These are phyloP conservation scores for Termitomyces sp. DNA, from an alignment of 768 basidiomycete genomes.

Conservation along the genomic window DNA sequence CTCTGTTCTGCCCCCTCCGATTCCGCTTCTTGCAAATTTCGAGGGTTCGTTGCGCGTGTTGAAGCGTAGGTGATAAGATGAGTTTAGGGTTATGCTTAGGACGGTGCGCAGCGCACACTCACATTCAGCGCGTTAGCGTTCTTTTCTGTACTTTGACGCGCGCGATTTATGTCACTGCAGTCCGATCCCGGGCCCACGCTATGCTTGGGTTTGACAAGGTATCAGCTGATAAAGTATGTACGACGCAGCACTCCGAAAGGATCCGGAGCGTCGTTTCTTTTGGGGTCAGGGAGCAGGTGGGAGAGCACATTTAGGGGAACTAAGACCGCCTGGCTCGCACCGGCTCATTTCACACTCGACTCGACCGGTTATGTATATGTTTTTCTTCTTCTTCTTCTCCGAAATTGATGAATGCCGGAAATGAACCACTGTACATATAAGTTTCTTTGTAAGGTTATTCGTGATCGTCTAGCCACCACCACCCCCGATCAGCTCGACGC, in stretches of 20 bases:
- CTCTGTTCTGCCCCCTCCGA: background rate
- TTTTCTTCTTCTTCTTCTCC: background rate
- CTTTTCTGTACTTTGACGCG: background rate
- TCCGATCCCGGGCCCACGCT: background rate
- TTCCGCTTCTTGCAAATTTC: background rate
- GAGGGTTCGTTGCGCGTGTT: background rate
- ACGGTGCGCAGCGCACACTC: background rate
- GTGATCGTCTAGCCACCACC: background rate
- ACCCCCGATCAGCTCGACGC: background rate
- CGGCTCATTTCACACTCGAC: background rate
- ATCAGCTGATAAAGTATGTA: background rate
- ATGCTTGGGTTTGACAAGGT: background rate
- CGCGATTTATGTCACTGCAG: background rate
- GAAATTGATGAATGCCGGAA: background rate
- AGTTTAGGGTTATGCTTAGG: background rate
- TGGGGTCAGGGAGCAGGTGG: no score
- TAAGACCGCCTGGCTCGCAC: background rate
- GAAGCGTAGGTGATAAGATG: background rate
- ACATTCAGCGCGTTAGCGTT: background rate
- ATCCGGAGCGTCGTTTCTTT: background rate
- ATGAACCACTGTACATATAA: background rate
- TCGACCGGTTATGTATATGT: background rate
- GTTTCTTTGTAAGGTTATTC: background rate
- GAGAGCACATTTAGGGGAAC: no score
- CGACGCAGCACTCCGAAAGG: background rate